Evolutionary conservation across 805 yeast genomes (phyloP).

Genomic region (Hanseniaspora meyeri): DNA sequence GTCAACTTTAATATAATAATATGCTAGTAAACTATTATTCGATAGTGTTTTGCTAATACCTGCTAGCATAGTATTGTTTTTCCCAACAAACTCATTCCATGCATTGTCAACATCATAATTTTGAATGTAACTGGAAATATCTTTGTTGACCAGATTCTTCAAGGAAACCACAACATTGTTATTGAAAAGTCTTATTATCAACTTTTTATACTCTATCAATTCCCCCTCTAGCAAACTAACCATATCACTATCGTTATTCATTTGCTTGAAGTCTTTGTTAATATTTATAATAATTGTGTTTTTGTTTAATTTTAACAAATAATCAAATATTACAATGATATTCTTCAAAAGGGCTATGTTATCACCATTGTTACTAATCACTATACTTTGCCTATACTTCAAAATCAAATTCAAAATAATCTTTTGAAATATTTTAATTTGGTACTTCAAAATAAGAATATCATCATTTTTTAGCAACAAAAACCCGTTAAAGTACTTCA

Average conservation of each 20-base stretch:
- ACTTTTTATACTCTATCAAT: conserved; percentile 8
- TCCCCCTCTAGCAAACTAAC: conserved; percentile 5
- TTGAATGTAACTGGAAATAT: background rate
- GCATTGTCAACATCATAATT: background rate
- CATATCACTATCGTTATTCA: background rate
- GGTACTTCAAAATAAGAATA: conserved; percentile 34
- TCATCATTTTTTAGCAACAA: conserved; percentile 27
- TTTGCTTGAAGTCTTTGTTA: background rate
- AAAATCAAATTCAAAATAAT: conserved; percentile 16
- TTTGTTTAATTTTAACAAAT: conserved; percentile 1
- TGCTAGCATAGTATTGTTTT: background rate
- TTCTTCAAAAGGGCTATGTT: conserved; percentile 2
- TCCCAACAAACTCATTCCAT: background rate
- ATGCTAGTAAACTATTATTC: background rate
- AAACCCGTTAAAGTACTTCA: conserved; percentile 29
- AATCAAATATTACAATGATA: conserved; percentile 5
- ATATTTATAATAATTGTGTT: background rate
- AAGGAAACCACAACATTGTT: background rate
- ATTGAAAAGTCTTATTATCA: conserved; percentile 6
- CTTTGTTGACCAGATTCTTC: background rate
- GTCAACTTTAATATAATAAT: background rate
- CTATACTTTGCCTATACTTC: conserved; percentile 9
- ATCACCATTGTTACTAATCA: background rate
- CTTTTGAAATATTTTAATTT: conserved; percentile 31
- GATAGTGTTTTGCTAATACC: background rate